These are phyloP conservation scores for Tolypocladium nubicola DNA, from an alignment of 2,329 filamentous ascomycete species.

Conservation along the genomic window DNA sequence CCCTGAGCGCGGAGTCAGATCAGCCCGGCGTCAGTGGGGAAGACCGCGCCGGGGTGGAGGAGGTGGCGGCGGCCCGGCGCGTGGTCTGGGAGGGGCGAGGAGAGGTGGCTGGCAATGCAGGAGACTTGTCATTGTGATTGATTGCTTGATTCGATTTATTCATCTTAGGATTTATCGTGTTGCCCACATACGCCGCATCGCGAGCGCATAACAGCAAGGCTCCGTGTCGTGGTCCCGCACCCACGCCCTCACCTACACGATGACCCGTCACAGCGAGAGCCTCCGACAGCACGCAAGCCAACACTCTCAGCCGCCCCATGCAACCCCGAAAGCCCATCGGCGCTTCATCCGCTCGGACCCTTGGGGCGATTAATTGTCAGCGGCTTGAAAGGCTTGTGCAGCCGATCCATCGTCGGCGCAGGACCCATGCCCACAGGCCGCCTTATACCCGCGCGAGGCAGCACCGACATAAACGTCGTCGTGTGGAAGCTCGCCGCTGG, in stretches of 20 bases:
- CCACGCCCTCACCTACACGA: background rate
- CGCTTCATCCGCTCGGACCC: conserved; percentile 8
- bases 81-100: conserved; percentile 5
- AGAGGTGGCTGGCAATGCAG: conserved; percentile 9
- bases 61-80: conserved; percentile 8
- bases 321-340: background rate
- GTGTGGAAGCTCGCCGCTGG: conserved; percentile 37
- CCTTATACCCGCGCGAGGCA: conserved; percentile 27
- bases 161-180: background rate
- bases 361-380: conserved; percentile 38
- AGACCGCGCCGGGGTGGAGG: conserved; percentile 11
- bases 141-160: background rate
- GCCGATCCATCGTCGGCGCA: conserved; percentile 36
- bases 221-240: background rate
- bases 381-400: conserved; percentile 46
- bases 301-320: background rate
- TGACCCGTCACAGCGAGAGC: background rate
- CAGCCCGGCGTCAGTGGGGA: background rate
- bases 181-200: background rate
- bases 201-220: conserved; percentile 9
- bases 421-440: conserved; percentile 33
- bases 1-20: background rate
- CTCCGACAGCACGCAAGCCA: background rate
- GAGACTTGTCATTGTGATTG: conserved; percentile 7
- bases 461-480: conserved; percentile 35